Evolutionary conservation across 2,329 filamentous ascomycete genomes (phyloP).

Genomic region (Claviceps citrina): DNA sequence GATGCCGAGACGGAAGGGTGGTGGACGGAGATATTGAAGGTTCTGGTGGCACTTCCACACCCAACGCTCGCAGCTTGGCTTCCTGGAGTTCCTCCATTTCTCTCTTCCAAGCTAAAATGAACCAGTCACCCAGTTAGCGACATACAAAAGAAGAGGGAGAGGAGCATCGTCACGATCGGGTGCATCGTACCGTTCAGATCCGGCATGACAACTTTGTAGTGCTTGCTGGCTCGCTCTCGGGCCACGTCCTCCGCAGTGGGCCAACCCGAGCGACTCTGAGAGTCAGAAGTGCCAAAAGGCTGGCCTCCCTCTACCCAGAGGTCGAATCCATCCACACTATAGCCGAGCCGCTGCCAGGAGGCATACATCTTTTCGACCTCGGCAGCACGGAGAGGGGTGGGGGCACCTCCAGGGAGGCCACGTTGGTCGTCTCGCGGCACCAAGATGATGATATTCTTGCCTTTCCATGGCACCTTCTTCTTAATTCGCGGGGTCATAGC

Average conservation of each 20-base stretch:
- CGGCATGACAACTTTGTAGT: constrained; percentile 52
- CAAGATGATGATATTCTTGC: constrained; percentile 57
- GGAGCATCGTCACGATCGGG: background rate
- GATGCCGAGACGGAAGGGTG: constrained; percentile 47
- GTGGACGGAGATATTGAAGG: constrained; percentile 51
- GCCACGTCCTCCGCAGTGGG: constrained; percentile 45
- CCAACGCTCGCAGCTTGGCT: constrained; percentile 80
- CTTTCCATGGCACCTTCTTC: constrained; percentile 61
- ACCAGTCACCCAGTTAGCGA: constrained; percentile 7
- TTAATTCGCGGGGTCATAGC: constrained; percentile 40
- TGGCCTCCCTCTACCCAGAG: constrained; percentile 33
- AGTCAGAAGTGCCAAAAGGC: constrained; percentile 25
- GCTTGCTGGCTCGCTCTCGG: constrained; percentile 35
- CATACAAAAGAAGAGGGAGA: background rate
- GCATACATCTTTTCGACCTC: constrained; percentile 47
- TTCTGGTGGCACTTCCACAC: constrained; percentile 55
- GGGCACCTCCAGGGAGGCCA: constrained; percentile 38
- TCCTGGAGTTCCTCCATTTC: constrained; percentile 77
- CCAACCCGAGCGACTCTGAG: constrained; percentile 55
- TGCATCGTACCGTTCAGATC: constrained; percentile 42
- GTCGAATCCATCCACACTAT: constrained; percentile 54
- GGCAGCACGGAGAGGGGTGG: constrained; percentile 36
- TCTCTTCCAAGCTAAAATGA: constrained; percentile 44
- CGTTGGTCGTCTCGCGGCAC: constrained; percentile 53
- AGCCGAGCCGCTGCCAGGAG: constrained; percentile 54